These are phyloP conservation scores for Starmerella cellae DNA, from an alignment of 805 yeast species.

Conservation along the genomic window DNA sequence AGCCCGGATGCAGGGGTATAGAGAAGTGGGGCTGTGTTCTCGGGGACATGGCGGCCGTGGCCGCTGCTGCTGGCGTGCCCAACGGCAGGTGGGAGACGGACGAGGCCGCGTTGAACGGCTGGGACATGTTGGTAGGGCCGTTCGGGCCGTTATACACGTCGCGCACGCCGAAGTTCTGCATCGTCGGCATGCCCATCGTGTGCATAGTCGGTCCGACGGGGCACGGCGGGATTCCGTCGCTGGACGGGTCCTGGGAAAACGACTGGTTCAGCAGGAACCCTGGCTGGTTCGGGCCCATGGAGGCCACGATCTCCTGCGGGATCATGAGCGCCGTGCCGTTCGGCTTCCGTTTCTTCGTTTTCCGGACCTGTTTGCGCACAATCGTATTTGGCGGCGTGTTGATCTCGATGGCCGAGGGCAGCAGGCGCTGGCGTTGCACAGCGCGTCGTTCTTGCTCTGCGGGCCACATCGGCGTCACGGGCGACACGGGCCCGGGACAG, in stretches of 20 bases:
- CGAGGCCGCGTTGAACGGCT: no score
- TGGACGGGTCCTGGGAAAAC: neutral
- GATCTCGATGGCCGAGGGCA: conserved; percentile 29
- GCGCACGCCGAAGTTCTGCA: no score
- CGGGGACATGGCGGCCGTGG: no score
- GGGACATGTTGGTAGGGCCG: no score
- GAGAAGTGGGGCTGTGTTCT: no score
- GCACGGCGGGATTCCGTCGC: no score
- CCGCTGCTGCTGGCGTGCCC: no score
- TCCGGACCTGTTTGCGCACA: neutral
- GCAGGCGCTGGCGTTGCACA: conserved; percentile 16
- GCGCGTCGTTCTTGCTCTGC: neutral
- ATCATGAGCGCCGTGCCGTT: conserved; percentile 4
- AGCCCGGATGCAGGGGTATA: no score
- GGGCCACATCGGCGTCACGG: conserved; percentile 18
- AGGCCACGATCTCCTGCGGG: neutral
- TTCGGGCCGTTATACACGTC: no score
- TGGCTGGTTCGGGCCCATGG: neutral
- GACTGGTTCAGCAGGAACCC: neutral
- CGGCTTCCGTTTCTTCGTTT: neutral
- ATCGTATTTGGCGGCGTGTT: conserved; percentile 26
- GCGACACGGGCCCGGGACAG: conserved; percentile 14
- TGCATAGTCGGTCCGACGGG: no score
- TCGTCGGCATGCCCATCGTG: no score
- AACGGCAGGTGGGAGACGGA: no score